A percentile compares a stretch with the other conserved stretches of the same genome.
Conservation (phyloP, 768 basidiomycete genomes). For the Boletus rubropictus region DNA sequence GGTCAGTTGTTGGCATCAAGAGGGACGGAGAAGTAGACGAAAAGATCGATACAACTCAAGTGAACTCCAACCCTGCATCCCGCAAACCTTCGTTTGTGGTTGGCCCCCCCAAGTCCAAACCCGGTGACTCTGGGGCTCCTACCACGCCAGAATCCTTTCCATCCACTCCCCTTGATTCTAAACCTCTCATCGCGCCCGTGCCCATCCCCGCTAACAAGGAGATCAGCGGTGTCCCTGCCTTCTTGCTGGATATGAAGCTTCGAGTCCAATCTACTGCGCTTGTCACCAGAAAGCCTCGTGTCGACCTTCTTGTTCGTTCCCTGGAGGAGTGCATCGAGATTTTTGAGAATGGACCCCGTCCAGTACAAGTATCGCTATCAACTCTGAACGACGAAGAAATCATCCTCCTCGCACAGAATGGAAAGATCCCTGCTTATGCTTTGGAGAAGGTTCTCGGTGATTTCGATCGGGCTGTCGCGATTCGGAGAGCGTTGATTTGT, state of each 20-base stretch:
- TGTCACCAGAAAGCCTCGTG: slow-evolving; percentile 9
- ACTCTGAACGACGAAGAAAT: slow-evolving; percentile 89
- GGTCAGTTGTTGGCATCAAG: slow-evolving; percentile 20
- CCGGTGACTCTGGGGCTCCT: slow-evolving; percentile 13
- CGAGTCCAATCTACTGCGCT: slow-evolving; percentile 20
- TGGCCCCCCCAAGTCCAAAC: slow-evolving; percentile 18
- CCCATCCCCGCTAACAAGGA: slow-evolving; percentile 18
- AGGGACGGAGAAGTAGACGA: slow-evolving; percentile 20
- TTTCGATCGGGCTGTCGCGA: slow-evolving; percentile 76
- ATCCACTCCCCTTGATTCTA: slow-evolving; percentile 9
- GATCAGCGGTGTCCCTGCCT: slow-evolving; percentile 22
- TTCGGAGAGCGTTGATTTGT: slow-evolving; percentile 90
- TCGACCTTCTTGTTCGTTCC: slow-evolving; percentile 37
- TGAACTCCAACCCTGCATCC: slow-evolving; percentile 10
- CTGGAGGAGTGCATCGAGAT: slow-evolving; percentile 76
- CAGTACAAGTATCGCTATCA: slow-evolving; percentile 49
- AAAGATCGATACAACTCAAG: slow-evolving; percentile 15
- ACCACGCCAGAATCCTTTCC: slow-evolving; percentile 16
- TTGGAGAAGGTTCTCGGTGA: slow-evolving; percentile 93
- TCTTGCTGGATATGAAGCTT: slow-evolving; percentile 32
- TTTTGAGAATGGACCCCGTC: slow-evolving; percentile 67
- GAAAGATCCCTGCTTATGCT: slow-evolving; percentile 93
- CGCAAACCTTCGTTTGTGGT: slow-evolving; percentile 22
- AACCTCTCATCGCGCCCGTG: slow-evolving; percentile 24
- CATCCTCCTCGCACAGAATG: slow-evolving; percentile 78